Evolutionary conservation across 1,284 basidiomycete species (phyloP).

Genomic region (Calocybe gambosa): DNA sequence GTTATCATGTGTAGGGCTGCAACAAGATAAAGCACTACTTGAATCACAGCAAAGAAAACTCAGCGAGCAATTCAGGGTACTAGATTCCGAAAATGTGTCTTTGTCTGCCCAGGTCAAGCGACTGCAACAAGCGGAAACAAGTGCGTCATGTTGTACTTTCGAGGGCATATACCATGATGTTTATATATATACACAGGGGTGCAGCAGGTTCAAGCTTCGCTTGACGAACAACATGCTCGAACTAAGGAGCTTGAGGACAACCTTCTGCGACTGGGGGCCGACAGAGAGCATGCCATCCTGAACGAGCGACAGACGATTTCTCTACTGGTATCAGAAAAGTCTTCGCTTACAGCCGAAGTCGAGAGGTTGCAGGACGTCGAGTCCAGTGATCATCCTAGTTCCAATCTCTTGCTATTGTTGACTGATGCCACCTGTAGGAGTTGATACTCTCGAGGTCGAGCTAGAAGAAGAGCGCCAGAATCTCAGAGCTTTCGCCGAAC

Average conservation of each 20-base stretch:
- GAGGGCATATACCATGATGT: not conserved
- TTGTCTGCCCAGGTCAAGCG: conserved; percentile 23
- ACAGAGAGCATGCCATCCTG: conserved; percentile 32
- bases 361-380: conserved; percentile 46
- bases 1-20: not conserved
- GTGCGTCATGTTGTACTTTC: conserved; percentile 17
- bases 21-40: not conserved
- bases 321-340: conserved; percentile 65
- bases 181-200: conserved; percentile 6
- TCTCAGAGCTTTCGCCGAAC: conserved; percentile 33
- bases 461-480: conserved; percentile 40
- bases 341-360: conserved; percentile 46
- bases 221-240: conserved; percentile 22
- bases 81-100: conserved; percentile 22
- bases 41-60: not conserved
- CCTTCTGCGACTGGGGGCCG: conserved; percentile 24
- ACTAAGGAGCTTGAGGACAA: conserved; percentile 28
- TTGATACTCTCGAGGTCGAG: conserved; percentile 36
- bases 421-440: conserved; percentile 29
- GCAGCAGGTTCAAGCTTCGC: conserved; percentile 21
- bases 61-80: not conserved
- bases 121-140: conserved; percentile 21
- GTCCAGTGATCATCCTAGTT: conserved; percentile 33
- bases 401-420: conserved; percentile 4
- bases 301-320: conserved; percentile 63